A percentile compares a stretch with the other conserved stretches of the same genome.
Conservation (phyloP, 2,329 filamentous ascomycete species). For the Xylaria sp. region DNA sequence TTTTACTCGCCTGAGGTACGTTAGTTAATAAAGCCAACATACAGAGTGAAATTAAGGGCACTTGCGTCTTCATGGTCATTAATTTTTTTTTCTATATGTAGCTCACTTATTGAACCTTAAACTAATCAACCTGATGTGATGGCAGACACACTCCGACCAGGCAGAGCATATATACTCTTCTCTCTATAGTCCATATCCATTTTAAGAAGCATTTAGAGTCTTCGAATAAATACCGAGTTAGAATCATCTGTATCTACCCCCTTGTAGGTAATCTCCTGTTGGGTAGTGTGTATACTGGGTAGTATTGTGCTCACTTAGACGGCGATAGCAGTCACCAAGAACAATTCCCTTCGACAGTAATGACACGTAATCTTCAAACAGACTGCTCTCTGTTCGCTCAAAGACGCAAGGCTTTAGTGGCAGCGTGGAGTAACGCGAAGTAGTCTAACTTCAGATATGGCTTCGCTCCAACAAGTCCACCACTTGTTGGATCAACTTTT, state of each 20-base stretch:
- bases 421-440: not conserved
- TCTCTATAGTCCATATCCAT: not conserved
- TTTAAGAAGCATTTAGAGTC: not conserved
- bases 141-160: too few relatives aligned
- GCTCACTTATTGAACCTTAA: too few relatives aligned
- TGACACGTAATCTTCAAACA: not conserved
- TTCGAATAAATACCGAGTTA: not conserved
- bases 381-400: not conserved
- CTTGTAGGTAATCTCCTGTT: not conserved
- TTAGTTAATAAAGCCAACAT: too few relatives aligned
- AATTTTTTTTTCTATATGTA: too few relatives aligned
- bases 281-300: too few relatives aligned
- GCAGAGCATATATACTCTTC: not conserved
- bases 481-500: slow-evolving; percentile 42
- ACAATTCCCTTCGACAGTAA: not conserved
- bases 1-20: too few relatives aligned
- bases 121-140: too few relatives aligned
- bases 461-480: slow-evolving; percentile 44
- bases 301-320: not conserved
- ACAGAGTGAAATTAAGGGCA: too few relatives aligned
- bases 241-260: not conserved
- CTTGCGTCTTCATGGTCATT: too few relatives aligned
- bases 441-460: not conserved
- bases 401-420: not conserved
- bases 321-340: not conserved